Conservation (phyloP, 768 basidiomycete species). For the Boletales sp. region DNA sequence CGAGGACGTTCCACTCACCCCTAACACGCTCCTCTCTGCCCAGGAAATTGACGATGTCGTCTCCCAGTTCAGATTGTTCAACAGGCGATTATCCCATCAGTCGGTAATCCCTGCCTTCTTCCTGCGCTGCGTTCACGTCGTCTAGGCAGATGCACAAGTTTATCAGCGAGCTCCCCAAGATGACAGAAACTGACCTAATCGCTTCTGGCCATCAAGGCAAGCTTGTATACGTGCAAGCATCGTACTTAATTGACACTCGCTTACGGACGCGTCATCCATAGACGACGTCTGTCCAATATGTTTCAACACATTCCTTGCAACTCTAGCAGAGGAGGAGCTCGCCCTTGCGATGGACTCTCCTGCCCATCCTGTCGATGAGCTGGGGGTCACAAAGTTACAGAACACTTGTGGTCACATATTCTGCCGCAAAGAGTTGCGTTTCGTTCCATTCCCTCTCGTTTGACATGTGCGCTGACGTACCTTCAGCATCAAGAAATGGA, state of each 20-base stretch:
- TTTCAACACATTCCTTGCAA: slow-evolving; percentile 60
- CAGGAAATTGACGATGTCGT: slow-evolving; percentile 31
- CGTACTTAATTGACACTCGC: not conserved
- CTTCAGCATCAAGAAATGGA: slow-evolving; percentile 63
- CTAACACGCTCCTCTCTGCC: slow-evolving; percentile 12
- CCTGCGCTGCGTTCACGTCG: slow-evolving; percentile 6
- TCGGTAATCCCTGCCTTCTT: slow-evolving; percentile 6
- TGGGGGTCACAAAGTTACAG: slow-evolving; percentile 65
- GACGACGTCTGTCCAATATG: slow-evolving; percentile 78
- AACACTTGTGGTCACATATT: slow-evolving; percentile 66
- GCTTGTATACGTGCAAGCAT: not conserved
- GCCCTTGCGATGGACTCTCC: slow-evolving; percentile 77
- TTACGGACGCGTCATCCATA: slow-evolving; percentile 23
- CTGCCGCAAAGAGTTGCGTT: slow-evolving; percentile 72
- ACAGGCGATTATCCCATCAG: slow-evolving; percentile 26
- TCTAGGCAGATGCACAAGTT: slow-evolving; percentile 37
- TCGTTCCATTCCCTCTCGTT: slow-evolving; percentile 4
- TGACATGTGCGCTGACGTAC: slow-evolving; percentile 13
- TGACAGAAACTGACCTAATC: slow-evolving; percentile 49
- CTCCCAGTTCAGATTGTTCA: slow-evolving; percentile 28
- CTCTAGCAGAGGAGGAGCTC: slow-evolving; percentile 72
- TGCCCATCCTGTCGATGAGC: slow-evolving; percentile 61
- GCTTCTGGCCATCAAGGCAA: slow-evolving; percentile 47
- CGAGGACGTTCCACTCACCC: slow-evolving; percentile 3
- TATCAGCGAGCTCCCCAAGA: slow-evolving; percentile 43